A percentile compares a stretch with the other conserved stretches of the same genome.
Evolutionary conservation across 2,329 filamentous ascomycete genomes (phyloP).

Genomic region (Apiospora rasikravindrae): DNA sequence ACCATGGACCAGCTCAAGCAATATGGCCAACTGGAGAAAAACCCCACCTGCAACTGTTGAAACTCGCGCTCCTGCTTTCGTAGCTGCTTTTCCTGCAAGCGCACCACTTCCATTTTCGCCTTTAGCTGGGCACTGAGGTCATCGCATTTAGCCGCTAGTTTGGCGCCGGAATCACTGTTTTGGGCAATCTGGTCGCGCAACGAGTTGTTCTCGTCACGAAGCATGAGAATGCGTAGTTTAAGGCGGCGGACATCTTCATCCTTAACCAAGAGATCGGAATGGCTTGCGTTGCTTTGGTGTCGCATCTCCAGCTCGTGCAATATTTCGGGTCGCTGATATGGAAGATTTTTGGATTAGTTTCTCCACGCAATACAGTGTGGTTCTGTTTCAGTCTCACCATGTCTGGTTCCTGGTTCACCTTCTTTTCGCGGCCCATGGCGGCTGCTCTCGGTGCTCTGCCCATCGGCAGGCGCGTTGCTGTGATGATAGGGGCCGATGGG

Average conservation of each 20-base stretch:
- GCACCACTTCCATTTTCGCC: conserved; percentile 46
- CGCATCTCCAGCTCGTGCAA: conserved; percentile 69
- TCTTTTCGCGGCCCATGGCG: conserved; percentile 33
- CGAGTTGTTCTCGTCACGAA: conserved; percentile 75
- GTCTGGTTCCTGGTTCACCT: conserved; percentile 43
- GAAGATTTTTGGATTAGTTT: not conserved
- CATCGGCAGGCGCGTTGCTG: conserved; percentile 25
- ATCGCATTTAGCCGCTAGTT: conserved; percentile 46
- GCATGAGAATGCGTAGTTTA: conserved; percentile 70
- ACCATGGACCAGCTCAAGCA: not conserved
- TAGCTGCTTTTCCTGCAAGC: conserved; percentile 52
- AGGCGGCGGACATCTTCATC: conserved; percentile 77
- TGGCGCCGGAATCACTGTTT: conserved; percentile 33
- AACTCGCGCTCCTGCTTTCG: conserved; percentile 56
- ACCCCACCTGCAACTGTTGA: conserved; percentile 51
- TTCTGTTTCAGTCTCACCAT: conserved; percentile 38
- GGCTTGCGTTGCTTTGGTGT: conserved; percentile 69
- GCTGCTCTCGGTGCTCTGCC: conserved; percentile 32
- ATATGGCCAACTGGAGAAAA: not conserved
- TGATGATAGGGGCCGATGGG: not conserved
- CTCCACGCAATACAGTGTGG: not conserved
- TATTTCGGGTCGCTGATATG: conserved; percentile 40
- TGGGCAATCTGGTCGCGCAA: conserved; percentile 66
- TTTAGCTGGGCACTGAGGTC: conserved; percentile 49
- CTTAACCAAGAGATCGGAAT: conserved; percentile 71